Percentiles rank a stretch among this genome's conserved stretches.
These are phyloP conservation scores for Waltergamsia citrina DNA, from an alignment of 2,329 filamentous ascomycete species.

Conservation along the genomic window DNA sequence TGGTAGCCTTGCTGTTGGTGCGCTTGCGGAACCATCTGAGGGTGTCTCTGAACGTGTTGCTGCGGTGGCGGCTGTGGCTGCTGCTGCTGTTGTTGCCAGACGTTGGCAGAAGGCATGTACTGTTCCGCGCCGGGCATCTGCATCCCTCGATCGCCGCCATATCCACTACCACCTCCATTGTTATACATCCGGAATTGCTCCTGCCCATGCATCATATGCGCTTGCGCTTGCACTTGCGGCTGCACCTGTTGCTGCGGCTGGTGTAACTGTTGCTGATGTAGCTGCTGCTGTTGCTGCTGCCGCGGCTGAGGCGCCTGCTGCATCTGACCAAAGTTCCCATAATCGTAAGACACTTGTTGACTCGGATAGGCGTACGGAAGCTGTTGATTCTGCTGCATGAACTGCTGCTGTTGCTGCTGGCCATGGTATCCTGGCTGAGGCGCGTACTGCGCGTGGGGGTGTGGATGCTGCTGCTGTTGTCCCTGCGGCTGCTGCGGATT, in stretches of 20 bases:
- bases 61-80: constrained; percentile 22
- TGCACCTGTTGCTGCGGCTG: constrained; percentile 12
- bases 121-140: constrained; percentile 9
- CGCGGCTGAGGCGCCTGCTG: constrained; percentile 9
- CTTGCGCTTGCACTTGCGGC: constrained; percentile 7
- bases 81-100: constrained; percentile 25
- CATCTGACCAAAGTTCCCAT: constrained; percentile 3
- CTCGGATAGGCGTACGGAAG: constrained; percentile 1
- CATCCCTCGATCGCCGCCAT: constrained; percentile 1
- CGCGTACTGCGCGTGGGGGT: constrained; percentile 8
- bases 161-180: not conserved
- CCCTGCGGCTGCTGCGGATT: not conserved
- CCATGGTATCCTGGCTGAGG: not conserved
- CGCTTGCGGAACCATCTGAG: constrained; percentile 3
- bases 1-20: constrained; percentile 19
- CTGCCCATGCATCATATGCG: not conserved
- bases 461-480: no score
- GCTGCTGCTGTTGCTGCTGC: constrained; percentile 9
- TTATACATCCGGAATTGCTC: not conserved
- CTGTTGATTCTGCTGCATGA: constrained; percentile 15
- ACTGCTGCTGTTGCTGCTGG: constrained; percentile 17
- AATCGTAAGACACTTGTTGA: constrained; percentile 6
- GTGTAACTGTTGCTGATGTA: constrained; percentile 9
- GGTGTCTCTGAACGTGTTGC: constrained; percentile 12
- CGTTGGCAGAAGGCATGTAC: constrained; percentile 15